Evolutionary conservation across 257 asterid species (phyloP), one percentile per base, ranked within the genome.

Genomic region (Fraxinus excelsior): DNA sequence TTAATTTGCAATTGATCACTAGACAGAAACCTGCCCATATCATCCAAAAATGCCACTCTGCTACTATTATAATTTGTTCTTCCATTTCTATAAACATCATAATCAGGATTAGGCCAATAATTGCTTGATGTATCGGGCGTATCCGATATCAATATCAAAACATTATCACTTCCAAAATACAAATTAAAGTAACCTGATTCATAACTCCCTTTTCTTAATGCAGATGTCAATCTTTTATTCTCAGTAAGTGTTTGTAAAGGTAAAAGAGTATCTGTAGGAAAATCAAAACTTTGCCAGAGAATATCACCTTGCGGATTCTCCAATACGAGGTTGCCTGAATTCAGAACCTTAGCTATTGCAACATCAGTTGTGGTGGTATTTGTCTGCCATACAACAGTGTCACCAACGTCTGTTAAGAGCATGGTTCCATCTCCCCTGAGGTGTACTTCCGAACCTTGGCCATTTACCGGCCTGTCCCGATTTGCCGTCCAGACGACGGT

Each of bases 401-500:
- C 84, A 42, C 86, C 92, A 0, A 79, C 71, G 29, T 88, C 92
- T 6, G 87, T 88, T 32, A 88, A 46, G 13, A 82, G 84, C 90
- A 88, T 82, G 7, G 86, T 21, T 13, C 92, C 92, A 37, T 86
- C 88, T 38, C 80, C 44, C 29, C 86, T 62, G 73, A 88, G 53
- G 0, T 80, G 44, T 5, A 79, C 73, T 72, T 58, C 58, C 1
- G 89, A 81, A 80, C 93, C 92, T 13, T 67, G 64, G 76, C 84
- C 25, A 71, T 92, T 90, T 6, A 92, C 96, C 0, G 96, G 97
- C 40, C 85, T 37, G 78, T 86, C 79, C 2, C 94, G 86, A 51
- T 92, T 90, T 1, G 96, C 94, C 66, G 67, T 83, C 97, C 97
- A 92, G 4, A 86, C 84, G 11, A 86, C 88, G 34, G 93, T 92